phyloP scores from a whole-genome alignment of 768 basidiomycete species.

The Trametes punicea region DNA sequence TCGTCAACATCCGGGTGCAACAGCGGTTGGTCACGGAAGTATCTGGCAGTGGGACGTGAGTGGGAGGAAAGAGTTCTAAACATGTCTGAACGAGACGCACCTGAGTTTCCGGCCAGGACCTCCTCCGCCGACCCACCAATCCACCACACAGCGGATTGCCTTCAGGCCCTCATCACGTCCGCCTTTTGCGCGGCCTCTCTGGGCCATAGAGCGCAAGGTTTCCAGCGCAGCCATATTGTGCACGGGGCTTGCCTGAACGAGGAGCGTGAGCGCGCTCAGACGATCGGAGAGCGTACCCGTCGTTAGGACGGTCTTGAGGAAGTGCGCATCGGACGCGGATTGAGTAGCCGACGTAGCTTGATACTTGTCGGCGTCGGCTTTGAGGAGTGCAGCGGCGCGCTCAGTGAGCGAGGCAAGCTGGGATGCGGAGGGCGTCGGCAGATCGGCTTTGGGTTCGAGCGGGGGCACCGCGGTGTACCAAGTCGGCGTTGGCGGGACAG shows the following conservation, averaged over 20 bases:
- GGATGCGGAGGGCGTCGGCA: conserved; percentile 37
- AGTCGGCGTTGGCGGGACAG: conserved; percentile 38
- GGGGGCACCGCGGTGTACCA: conserved; percentile 53
- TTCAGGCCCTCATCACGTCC: conserved; percentile 92
- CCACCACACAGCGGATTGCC: conserved; percentile 85
- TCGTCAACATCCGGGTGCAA: conserved; percentile 62
- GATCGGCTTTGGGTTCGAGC: conserved; percentile 32
- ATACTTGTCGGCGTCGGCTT: conserved; percentile 42
- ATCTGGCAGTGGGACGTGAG: too few relatives aligned
- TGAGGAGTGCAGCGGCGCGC: conserved; percentile 48
- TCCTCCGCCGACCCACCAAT: conserved; percentile 98
- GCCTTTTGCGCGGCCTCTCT: conserved; percentile 75
- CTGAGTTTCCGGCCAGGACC: conserved; percentile 82
- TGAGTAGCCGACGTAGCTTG: conserved; percentile 47
- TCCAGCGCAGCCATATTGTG: conserved; percentile 84
- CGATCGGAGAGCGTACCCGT: conserved; percentile 91
- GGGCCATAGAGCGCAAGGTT: conserved; percentile 69
- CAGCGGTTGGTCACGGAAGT: conserved; percentile 86
- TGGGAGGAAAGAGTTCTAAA: too few relatives aligned
- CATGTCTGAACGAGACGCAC: conserved; percentile 46
- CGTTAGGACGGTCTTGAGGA: conserved; percentile 80
- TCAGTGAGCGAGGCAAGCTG: conserved; percentile 44
- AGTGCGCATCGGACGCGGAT: conserved; percentile 67
- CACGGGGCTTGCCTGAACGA: conserved; percentile 84
- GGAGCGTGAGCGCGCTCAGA: conserved; percentile 83